Conservation (phyloP, 345 rosid species). For the Dipteronia dyeriana region DNA sequence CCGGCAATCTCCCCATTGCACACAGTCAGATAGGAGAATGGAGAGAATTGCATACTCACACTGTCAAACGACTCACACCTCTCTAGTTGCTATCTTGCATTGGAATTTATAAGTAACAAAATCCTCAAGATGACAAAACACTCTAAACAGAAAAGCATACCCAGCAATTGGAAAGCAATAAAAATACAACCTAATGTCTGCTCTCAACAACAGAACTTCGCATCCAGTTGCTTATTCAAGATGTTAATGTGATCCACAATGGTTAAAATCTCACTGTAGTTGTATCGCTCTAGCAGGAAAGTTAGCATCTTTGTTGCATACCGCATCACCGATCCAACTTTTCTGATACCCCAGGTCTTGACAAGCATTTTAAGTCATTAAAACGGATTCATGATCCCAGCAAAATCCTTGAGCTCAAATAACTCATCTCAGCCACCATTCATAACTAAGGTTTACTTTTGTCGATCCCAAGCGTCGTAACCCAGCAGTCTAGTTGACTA, state of each 20-base stretch:
- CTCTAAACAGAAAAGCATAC: neutral
- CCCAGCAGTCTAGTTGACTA: slow-evolving; percentile 67
- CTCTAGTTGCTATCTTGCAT: neutral
- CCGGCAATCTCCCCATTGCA: neutral
- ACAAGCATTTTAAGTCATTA: neutral
- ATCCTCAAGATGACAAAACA: neutral
- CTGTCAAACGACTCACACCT: too few species aligned
- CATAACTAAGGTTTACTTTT: slow-evolving; percentile 6
- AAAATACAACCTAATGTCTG: neutral
- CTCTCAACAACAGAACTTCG: too few species aligned
- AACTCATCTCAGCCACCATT: slow-evolving; percentile 7
- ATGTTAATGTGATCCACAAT: neutral
- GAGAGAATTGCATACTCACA: neutral
- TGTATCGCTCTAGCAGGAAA: neutral
- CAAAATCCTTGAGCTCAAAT: neutral
- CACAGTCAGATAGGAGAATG: neutral
- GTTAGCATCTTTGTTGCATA: neutral
- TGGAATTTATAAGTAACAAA: too few species aligned
- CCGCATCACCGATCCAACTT: neutral
- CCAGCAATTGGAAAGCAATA: neutral
- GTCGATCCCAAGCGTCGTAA: slow-evolving; percentile 47
- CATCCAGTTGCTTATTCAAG: neutral
- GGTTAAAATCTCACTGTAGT: neutral
- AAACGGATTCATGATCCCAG: neutral
- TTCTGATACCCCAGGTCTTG: neutral